Base-by-base conservation (phyloP, 306 rosid species). In the Lablab purpureus region DNA sequence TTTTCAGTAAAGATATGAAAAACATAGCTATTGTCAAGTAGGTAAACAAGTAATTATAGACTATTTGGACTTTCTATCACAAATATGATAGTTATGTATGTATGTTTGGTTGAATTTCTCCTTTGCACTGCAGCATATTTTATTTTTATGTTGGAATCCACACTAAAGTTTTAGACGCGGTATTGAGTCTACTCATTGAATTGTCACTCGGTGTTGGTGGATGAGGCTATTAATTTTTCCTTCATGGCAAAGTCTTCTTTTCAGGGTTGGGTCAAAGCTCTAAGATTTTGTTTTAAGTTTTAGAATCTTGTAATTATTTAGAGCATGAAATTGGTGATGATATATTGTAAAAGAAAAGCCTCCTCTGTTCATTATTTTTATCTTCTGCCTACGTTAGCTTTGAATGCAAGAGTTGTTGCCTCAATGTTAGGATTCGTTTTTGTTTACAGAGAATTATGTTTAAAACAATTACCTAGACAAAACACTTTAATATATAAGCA, bases 351-450 rank as follows among this genome's bases (percentile, higher is more conserved):
- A 23, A 41, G 43, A 74, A 22, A 40, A 59, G 45, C 54, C 1
- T 32, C 6, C 1, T 32, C 6, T 32, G 5, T 27, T 27, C 3
- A 1, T 27, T 27, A 1, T 27, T 1, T 27, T 32, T 32, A 32
- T 32, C 36, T 5, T 32, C 8, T 45, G 69, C 12, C 11, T 18
- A 22, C 22, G 54, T 7, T 64, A 21, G 22, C 74, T 64, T 65
- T 64, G n/a, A 65, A 50, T 64, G 64, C 72, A 62, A 64, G 64
- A 49, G 19, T 64, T 21, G 72, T 13, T 47, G 3, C 72, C 50
- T 63, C 64, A 25, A 41, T 32, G 11, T 22, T 55, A 1, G 14
- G 46, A 28, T 71, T 50, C 43, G 49, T 71, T 18, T 17, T 49
- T n/a, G 1, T 43, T 46, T 9, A 1, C 6, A 4, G 52, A 72